Percentiles rank a stretch among this genome's conserved stretches.
Conservation (phyloP, 257 asterid species). For the Catharanthus roseus region DNA sequence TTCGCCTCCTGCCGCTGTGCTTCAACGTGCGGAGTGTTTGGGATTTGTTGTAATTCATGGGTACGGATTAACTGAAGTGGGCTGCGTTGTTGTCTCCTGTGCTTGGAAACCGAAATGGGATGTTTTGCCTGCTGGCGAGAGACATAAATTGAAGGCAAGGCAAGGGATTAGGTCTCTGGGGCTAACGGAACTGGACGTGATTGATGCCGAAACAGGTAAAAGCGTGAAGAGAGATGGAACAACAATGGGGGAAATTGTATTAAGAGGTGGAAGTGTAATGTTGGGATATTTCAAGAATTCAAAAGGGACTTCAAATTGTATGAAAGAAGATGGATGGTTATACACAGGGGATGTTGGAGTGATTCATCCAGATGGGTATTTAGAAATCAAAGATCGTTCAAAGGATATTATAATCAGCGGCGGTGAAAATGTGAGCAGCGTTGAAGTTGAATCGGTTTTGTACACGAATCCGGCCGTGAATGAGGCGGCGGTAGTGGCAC, state of each 20-base stretch:
- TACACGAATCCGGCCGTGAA: slow-evolving; percentile 50
- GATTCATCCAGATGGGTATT: slow-evolving; percentile 66
- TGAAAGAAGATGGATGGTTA: slow-evolving; percentile 53
- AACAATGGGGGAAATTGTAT: slow-evolving; percentile 56
- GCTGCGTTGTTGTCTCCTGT: slow-evolving; percentile 56
- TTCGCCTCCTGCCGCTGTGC: slow-evolving; percentile 65
- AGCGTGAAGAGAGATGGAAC: slow-evolving; percentile 50
- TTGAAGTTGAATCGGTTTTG: slow-evolving; percentile 70
- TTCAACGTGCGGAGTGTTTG: slow-evolving; percentile 47
- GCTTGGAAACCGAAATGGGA: slow-evolving; percentile 72
- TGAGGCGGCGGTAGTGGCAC: slow-evolving; percentile 89
- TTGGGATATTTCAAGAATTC: slow-evolving; percentile 60
- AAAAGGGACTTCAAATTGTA: slow-evolving; percentile 40
- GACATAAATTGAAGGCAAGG: slow-evolving; percentile 54
- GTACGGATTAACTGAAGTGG: slow-evolving; percentile 72
- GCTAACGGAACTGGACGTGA: slow-evolving; percentile 51
- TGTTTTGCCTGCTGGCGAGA: slow-evolving; percentile 38
- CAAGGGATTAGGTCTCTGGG: slow-evolving; percentile 64
- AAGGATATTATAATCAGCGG: slow-evolving; percentile 68
- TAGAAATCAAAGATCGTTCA: slow-evolving; percentile 65
- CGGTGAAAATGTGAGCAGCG: slow-evolving; percentile 80
- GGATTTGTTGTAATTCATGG: slow-evolving; percentile 68
- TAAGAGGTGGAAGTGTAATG: slow-evolving; percentile 59
- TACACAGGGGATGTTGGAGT: slow-evolving; percentile 79
- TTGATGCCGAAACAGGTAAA: slow-evolving; percentile 37